phyloP scores from a whole-genome alignment of 768 basidiomycete species.

The Xerocomus brunneocitrinus region DNA sequence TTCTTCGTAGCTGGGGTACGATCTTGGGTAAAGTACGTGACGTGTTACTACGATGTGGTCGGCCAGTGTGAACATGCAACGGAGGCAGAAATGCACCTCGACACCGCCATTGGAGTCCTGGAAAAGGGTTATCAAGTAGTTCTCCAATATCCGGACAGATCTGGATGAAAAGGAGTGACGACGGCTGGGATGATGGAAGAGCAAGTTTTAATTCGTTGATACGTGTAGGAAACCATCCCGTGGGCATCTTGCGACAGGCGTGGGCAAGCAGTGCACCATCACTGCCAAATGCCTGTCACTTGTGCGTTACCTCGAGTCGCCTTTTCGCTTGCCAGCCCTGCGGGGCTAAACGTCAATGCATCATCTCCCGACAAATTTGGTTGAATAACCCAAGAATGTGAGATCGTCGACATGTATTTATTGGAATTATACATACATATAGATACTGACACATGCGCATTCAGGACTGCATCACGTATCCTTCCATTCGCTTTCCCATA shows the following conservation, averaged over 20 bases:
- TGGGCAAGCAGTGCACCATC: too few species aligned
- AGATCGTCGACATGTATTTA: neutral
- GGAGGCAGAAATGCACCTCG: neutral
- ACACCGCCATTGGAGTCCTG: neutral
- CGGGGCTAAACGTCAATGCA: too few species aligned
- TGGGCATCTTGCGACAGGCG: too few species aligned
- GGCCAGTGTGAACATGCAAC: neutral
- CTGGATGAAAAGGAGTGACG: neutral
- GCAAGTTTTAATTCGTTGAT: too few species aligned
- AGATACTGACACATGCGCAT: neutral
- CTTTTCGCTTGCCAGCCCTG: neutral
- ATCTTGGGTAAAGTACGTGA: neutral
- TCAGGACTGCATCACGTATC: neutral
- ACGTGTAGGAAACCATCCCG: too few species aligned
- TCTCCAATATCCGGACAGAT: neutral
- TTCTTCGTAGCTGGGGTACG: neutral
- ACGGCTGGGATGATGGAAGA: neutral
- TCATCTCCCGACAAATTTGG: neutral
- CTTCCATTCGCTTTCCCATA: slow-evolving; percentile 23
- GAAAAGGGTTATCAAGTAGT: neutral
- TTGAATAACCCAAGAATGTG: neutral
- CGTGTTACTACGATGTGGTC: neutral
- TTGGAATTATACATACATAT: neutral
- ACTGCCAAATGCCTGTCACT: too few species aligned
- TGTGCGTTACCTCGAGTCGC: too few species aligned